Base-by-base conservation (phyloP, 1,139 yeast genomes). In the Scheffersomyces segobiensis region DNA sequence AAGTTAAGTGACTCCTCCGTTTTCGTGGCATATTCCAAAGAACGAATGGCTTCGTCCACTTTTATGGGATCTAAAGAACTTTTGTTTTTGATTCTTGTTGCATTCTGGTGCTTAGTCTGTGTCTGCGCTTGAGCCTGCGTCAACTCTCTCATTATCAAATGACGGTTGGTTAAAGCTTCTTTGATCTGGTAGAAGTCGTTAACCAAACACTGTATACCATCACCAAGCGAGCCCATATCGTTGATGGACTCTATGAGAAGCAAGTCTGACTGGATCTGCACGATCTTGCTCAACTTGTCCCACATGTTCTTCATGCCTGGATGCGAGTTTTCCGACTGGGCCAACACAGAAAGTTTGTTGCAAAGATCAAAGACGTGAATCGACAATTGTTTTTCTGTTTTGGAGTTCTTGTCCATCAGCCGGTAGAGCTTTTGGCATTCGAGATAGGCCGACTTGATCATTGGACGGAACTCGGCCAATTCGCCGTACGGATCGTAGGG, bases 111-210 rank as follows among this genome's bases (percentile, higher is more conserved):
- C 67, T 87, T 90, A 32, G 85, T 74, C 65, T 84, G 85, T 2
- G 97, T 86, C 60, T 82, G 85, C 5, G 87, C 84, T 68, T 93
- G 97, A 0, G 98, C 96, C 66, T 86, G 90, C 26, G 85, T 70
- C 56, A 92, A 78, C 64, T 96, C 99, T 58, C 98, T 82, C 97
- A 95, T 95, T 53, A 95, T 76, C 58, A 95, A 79, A 72, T 96
- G 97, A 58, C 99, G 82, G 72, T 93, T 93, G 0, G 99, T 96
- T 58, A 95, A 78, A 0, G 97, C 90, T 72, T 95, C 99, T 72
- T 95, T 96, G 56, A 93, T 90, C 61, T 89, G 89, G 71, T 89
- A 95, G 26, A 95, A 88, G 66, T 93, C 98, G 60, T 85, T 83
- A 5, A 87, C 77, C 48, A 92, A 76, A 67, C 84, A 78, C 60